Evolutionary conservation across 495 filamentous ascomycete species (phyloP).

Genomic region (Extremus antarcticus): DNA sequence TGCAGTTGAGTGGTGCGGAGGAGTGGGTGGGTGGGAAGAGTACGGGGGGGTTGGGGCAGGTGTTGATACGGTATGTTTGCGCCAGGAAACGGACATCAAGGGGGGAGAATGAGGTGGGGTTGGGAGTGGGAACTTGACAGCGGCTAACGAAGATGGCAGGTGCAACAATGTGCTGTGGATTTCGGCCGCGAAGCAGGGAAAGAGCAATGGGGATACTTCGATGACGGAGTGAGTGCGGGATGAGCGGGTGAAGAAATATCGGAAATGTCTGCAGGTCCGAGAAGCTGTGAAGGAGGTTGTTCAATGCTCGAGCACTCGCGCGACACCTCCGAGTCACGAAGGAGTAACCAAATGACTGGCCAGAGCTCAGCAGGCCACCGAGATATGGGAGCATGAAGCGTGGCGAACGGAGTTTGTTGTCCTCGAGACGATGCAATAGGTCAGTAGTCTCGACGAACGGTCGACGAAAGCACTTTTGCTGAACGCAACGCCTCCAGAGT

Average conservation of each 20-base stretch:
- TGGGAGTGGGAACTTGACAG: not conserved
- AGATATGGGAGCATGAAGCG: too few relatives aligned
- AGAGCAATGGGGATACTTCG: conserved; percentile 41
- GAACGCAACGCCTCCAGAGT: not conserved
- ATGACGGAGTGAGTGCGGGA: conserved; percentile 45
- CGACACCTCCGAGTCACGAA: too few relatives aligned
- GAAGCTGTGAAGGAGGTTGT: too few relatives aligned
- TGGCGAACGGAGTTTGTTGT: not conserved
- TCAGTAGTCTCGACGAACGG: not conserved
- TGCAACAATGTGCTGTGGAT: conserved; percentile 98
- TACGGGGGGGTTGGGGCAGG: conserved; percentile 73
- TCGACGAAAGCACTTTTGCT: not conserved
- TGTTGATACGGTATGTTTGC: conserved; percentile 67
- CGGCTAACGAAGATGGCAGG: conserved; percentile 32
- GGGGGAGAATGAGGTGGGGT: not conserved
- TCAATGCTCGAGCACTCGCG: too few relatives aligned
- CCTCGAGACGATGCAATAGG: not conserved
- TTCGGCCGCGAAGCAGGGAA: conserved; percentile 46
- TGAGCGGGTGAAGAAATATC: too few relatives aligned
- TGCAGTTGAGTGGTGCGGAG: conserved; percentile 78
- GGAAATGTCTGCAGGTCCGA: too few relatives aligned
- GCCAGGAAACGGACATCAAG: not conserved
- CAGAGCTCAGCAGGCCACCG: too few relatives aligned
- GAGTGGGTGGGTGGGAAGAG: conserved; percentile 85
- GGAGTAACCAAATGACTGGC: too few relatives aligned